Base-by-base conservation (phyloP, 306 rosid genomes). In the Astragalus membranaceus region DNA sequence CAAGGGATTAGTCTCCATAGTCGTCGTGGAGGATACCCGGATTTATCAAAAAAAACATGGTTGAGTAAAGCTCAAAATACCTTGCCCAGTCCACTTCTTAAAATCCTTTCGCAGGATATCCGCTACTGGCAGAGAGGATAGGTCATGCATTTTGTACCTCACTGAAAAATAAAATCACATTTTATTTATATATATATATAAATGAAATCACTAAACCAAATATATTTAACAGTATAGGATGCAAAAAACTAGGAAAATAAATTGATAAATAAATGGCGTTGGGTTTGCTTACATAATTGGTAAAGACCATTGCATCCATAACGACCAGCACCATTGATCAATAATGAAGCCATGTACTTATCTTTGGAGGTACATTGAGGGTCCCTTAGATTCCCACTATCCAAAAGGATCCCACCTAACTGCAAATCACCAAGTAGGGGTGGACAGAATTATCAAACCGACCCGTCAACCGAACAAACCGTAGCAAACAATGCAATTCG, bases 241-340 rank as follows among this genome's bases (percentile, higher is more conserved):
- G 23, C 23, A 20, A 20, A 20, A 20, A 20, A 20, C 42, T 16
- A 70, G 2, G 54, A 57, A 73, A 10, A 4, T 36, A 39, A 73
- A 69, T 10, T n/a, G 30, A 67, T 58, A 26, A 39, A 73, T 6
- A 59, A 74, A 69, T 20, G 48, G 76, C 30, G 70, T 3, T 48
- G 72, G 64, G 7, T 20, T 20, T 20, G 23, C 88, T 66, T 84
- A 89, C 96, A 68, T 77, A 89, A 58, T 75, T 88, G 91, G 79
- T 88, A 81, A 46, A 89, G 87, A 43, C 95, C 98, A 64, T 73
- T 81, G 86, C 85, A 85, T 46, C 98, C 98, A 79, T 86, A 84
- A 46, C 88, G 87, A 56, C 96, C 98, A 29, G 98, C 96, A 64
- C 98, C 89, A 47, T 79, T 85, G 77, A 89, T 84, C 88, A 92